A percentile compares a stretch with the other conserved stretches of the same genome.
Evolutionary conservation across 805 yeast genomes (phyloP).

Genomic region (Schizosaccharomyces cryophilus): DNA sequence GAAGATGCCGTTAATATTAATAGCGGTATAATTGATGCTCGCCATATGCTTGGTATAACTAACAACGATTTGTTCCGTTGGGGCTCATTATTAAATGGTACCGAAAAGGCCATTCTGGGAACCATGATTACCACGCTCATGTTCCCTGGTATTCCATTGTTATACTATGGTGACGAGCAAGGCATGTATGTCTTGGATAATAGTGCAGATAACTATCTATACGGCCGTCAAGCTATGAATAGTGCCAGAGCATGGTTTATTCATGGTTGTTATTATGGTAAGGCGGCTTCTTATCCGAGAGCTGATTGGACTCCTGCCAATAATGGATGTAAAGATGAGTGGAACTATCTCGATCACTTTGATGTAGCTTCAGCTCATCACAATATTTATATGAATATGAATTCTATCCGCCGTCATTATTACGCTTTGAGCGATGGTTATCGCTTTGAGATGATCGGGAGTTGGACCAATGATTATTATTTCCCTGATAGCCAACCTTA

Average conservation of each 20-base stretch:
- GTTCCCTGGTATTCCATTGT: slow-evolving; percentile 1
- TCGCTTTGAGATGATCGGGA: neutral
- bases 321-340: neutral
- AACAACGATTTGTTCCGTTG: slow-evolving; percentile 3
- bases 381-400: neutral
- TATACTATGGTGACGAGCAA: slow-evolving; percentile 3
- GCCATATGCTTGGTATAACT: neutral
- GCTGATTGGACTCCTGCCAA: neutral
- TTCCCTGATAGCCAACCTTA: neutral
- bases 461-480: neutral
- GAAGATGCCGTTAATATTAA: neutral
- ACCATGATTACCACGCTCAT: neutral
- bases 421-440: neutral
- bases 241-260: neutral
- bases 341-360: slow-evolving; percentile 1
- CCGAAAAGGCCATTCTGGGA: neutral
- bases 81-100: neutral
- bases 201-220: neutral
- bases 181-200: slow-evolving; percentile 1
- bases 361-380: neutral
- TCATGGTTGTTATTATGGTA: slow-evolving; percentile 1
- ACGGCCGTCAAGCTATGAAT: slow-evolving; percentile 2
- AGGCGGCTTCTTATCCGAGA: neutral
- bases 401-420: neutral
- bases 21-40: slow-evolving; percentile 1